Evolutionary conservation across 495 filamentous ascomycete species (phyloP).

Genomic region (Mytilinidion resinicola): DNA sequence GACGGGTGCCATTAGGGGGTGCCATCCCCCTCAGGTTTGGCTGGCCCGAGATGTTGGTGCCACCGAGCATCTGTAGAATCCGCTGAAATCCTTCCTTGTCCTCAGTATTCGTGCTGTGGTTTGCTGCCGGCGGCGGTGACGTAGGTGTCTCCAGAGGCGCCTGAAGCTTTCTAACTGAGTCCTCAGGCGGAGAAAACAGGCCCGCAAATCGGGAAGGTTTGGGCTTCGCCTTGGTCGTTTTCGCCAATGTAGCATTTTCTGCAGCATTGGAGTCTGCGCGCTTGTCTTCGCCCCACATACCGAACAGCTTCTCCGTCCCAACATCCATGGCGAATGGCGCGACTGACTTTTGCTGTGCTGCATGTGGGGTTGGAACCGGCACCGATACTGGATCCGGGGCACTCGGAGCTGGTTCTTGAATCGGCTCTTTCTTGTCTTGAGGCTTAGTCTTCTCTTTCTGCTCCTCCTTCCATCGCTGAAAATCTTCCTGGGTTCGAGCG

Average conservation of each 20-base stretch:
- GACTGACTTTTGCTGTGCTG: slow-evolving; percentile 38
- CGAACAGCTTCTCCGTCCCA: slow-evolving; percentile 75
- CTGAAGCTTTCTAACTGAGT: slow-evolving; percentile 37
- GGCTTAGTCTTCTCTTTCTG: slow-evolving; percentile 63
- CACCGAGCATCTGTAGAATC: slow-evolving; percentile 75
- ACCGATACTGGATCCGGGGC: not conserved
- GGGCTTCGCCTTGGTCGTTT: slow-evolving; percentile 46
- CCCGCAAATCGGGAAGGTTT: slow-evolving; percentile 68
- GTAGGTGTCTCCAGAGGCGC: slow-evolving; percentile 21
- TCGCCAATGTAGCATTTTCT: slow-evolving; percentile 31
- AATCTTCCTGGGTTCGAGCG: slow-evolving; percentile 80
- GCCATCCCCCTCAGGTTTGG: not conserved
- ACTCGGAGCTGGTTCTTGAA: not conserved
- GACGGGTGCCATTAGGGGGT: slow-evolving; percentile 8
- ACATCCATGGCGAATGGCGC: slow-evolving; percentile 57
- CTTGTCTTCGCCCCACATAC: slow-evolving; percentile 43
- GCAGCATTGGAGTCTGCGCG: slow-evolving; percentile 2
- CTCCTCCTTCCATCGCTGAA: slow-evolving; percentile 87
- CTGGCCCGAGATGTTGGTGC: slow-evolving; percentile 33
- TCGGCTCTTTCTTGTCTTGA: slow-evolving; percentile 43
- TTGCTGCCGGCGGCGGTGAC: slow-evolving; percentile 23
- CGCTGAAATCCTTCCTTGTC: slow-evolving; percentile 89
- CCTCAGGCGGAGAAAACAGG: slow-evolving; percentile 61
- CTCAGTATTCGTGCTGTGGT: slow-evolving; percentile 50
- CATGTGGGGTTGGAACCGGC: not conserved